Evolutionary conservation across 2,329 filamentous ascomycete species (phyloP).

Genomic region (Nemania bipapillata): DNA sequence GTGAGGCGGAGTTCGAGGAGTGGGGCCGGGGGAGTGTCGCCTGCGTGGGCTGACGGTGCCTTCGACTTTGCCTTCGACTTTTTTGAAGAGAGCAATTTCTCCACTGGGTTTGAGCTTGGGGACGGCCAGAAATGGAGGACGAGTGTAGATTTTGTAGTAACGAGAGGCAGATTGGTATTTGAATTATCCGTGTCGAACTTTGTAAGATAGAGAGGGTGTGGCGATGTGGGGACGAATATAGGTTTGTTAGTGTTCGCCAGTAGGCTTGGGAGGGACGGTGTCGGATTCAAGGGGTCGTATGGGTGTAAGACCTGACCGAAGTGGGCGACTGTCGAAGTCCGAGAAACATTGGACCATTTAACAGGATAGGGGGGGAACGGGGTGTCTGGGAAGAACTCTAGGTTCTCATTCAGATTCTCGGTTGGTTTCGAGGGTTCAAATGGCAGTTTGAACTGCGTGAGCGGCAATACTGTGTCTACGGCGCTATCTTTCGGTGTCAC

Average conservation of each 20-base stretch:
- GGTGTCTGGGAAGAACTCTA: constrained; percentile 8
- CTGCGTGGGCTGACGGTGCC: not conserved
- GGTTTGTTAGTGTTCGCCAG: constrained; percentile 46
- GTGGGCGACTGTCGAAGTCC: constrained; percentile 54
- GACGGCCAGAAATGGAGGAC: constrained; percentile 61
- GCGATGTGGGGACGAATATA: constrained; percentile 59
- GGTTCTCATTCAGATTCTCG: not conserved
- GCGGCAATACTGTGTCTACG: constrained; percentile 6
- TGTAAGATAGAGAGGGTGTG: constrained; percentile 60
- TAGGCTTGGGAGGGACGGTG: constrained; percentile 31
- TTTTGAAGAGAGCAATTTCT: not conserved
- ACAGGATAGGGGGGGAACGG: constrained; percentile 35
- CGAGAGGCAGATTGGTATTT: constrained; percentile 38
- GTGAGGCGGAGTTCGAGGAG: constrained; percentile 55
- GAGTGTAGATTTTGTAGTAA: constrained; percentile 51
- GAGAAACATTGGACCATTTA: constrained; percentile 42
- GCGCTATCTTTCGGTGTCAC: constrained; percentile 15
- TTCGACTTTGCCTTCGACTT: constrained; percentile 4
- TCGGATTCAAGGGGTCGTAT: constrained; percentile 24
- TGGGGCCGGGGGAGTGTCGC: constrained; percentile 45
- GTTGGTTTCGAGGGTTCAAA: constrained; percentile 33
- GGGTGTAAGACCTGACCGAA: constrained; percentile 63
- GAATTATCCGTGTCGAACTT: constrained; percentile 47
- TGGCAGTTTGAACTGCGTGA: constrained; percentile 38
- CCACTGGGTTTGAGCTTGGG: constrained; percentile 28